These are phyloP conservation scores for Dactylellina sp. DNA, from an alignment of 2,329 filamentous ascomycete genomes.

Conservation along the genomic window DNA sequence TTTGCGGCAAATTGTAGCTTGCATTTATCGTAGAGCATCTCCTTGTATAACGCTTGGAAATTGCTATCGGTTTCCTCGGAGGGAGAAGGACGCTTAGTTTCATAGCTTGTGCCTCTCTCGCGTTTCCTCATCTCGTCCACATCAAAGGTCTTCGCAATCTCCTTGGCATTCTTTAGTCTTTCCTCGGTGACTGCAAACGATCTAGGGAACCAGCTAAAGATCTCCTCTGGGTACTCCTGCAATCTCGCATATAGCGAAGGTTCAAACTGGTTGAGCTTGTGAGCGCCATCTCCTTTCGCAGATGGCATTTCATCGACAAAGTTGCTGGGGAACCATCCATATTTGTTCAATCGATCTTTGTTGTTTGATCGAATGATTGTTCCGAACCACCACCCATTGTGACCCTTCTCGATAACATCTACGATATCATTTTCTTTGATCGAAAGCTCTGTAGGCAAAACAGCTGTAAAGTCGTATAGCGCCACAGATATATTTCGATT, in stretches of 20 bases:
- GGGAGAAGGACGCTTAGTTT: neutral
- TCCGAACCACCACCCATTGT: slow-evolving; percentile 55
- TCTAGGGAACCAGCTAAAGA: slow-evolving; percentile 47
- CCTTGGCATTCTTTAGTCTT: slow-evolving; percentile 35
- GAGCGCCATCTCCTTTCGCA: slow-evolving; percentile 12
- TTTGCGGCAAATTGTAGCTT: slow-evolving; percentile 51
- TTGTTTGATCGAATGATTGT: slow-evolving; percentile 35
- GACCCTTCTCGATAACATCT: slow-evolving; percentile 52
- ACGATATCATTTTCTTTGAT: slow-evolving; percentile 33
- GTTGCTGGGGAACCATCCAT: slow-evolving; percentile 54
- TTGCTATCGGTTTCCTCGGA: slow-evolving; percentile 12
- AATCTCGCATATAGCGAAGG: slow-evolving; percentile 41
- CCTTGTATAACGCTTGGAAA: slow-evolving; percentile 31
- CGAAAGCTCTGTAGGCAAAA: slow-evolving; percentile 20
- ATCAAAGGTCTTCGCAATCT: slow-evolving; percentile 23
- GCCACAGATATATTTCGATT: slow-evolving; percentile 46
- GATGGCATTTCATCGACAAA: slow-evolving; percentile 44
- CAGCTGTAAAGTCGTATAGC: slow-evolving; percentile 34
- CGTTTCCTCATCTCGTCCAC: slow-evolving; percentile 28
- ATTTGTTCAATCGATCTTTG: slow-evolving; percentile 43
- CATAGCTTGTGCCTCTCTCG: slow-evolving; percentile 1
- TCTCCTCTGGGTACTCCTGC: slow-evolving; percentile 49
- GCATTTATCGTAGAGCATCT: slow-evolving; percentile 52
- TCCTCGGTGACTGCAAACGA: slow-evolving; percentile 46
- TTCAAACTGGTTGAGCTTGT: slow-evolving; percentile 25